A percentile compares a stretch with the other conserved stretches of the same genome.
phyloP scores from a whole-genome alignment of 2,329 filamentous ascomycete genomes.

The Emmonsiellopsis sp. region DNA sequence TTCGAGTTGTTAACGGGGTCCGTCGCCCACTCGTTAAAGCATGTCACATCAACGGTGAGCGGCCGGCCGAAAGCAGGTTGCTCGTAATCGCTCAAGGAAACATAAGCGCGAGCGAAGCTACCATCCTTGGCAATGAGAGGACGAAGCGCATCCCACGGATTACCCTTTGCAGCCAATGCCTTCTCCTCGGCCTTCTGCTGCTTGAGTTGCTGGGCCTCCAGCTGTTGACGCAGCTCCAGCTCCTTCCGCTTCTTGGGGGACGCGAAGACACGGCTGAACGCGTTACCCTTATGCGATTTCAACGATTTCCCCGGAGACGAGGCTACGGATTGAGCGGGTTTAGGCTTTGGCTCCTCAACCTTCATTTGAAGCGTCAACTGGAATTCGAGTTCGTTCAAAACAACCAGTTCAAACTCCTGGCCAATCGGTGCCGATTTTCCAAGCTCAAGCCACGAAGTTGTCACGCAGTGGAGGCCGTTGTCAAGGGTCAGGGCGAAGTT shows the following conservation, averaged over 20 bases:
- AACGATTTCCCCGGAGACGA: constrained; percentile 53
- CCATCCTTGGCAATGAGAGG: constrained; percentile 83
- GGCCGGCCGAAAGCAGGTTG: constrained; percentile 78
- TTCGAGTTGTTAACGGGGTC: constrained; percentile 82
- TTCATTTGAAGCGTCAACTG: constrained; percentile 95
- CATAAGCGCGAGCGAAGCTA: constrained; percentile 87
- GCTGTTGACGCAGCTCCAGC: constrained; percentile 71
- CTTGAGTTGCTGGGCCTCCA: constrained; percentile 69
- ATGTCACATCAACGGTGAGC: constrained; percentile 78
- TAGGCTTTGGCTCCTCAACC: constrained; percentile 67
- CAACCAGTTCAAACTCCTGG: constrained; percentile 95
- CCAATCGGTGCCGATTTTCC: constrained; percentile 88
- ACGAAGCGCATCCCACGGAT: constrained; percentile 73
- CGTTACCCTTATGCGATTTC: constrained; percentile 67
- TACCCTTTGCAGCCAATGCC: constrained; percentile 46
- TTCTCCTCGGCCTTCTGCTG: constrained; percentile 53
- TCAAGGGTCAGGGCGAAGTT: constrained; percentile 97
- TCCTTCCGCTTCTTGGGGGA: constrained; percentile 97
- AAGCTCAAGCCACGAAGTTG: constrained; percentile 88
- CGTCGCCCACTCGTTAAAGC: constrained; percentile 97
- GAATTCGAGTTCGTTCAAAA: constrained; percentile 96
- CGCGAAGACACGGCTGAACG: constrained; percentile 85
- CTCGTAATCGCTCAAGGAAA: constrained; percentile 90
- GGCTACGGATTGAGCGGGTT: constrained; percentile 31
- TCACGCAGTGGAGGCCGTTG: constrained; percentile 95